Evolutionary conservation across 768 basidiomycete genomes (phyloP), one percentile per base, ranked within the genome.

Genomic region (Suillus placidus): DNA sequence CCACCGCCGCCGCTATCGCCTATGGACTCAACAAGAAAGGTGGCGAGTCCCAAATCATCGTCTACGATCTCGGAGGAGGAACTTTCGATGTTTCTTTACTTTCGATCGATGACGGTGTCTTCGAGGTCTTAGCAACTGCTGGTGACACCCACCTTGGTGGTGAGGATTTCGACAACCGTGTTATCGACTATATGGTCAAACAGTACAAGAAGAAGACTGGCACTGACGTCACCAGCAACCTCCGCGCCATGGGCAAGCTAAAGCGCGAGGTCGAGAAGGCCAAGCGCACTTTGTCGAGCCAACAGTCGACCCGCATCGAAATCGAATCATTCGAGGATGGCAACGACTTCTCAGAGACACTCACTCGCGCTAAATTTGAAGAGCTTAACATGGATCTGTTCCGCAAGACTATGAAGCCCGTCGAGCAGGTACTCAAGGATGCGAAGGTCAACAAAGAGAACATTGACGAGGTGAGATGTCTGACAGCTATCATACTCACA

Each of bases 341-440:
- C 69, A 96, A 97, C 72, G 97, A 99, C 83, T 94, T 98, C 74
- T 93, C 95, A 40, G 97, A 98, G 85, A 94, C 93, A 7, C 87
- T 99, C 38, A 99, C 97, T 62, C 89, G 97, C 63, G 97, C 97
- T 83, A 99, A 97, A 82, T 99, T 99, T 76, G 97, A 99, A 79
- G 96, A 99, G 79, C 85, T 98, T 70, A 97, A 97, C 88, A 91
- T 97, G 83, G 97, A 99, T 74, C 88, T 99, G 61, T 99, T 99
- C 92, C 87, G 97, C 74, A 97, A 97, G 88, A 99, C 97, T 40
- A 94, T 99, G 94, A 96, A 96, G 84, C 97, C 97, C 68, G 97
- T 99, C 67, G 96, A 98, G 80, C 97, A 98, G 80, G 97, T 99
- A 26, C 84, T 99, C 72, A 97, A 97, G 89, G 97, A 99, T 74